Percentiles rank a stretch among this genome's conserved stretches.
These are phyloP conservation scores for Alternaria arborescens DNA, from an alignment of 2,329 filamentous ascomycete species.

Conservation along the genomic window DNA sequence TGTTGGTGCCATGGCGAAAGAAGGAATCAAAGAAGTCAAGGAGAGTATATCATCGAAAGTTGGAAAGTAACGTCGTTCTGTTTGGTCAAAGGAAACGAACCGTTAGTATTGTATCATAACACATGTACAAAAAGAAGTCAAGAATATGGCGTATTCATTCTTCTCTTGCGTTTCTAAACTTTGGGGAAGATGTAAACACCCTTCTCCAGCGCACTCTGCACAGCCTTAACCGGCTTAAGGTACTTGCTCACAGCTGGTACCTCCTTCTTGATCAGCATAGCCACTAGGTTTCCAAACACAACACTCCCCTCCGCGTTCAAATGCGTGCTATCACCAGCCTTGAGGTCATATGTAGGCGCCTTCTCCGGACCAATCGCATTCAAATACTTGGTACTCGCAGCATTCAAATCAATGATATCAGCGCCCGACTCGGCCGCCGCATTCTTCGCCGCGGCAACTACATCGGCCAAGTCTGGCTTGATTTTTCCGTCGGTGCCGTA, in stretches of 20 bases:
- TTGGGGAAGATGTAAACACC: conserved; percentile 24
- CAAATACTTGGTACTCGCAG: conserved; percentile 59
- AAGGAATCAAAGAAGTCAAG: conserved; percentile 28
- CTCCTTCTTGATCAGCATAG: conserved; percentile 22
- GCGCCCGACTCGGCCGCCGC: conserved; percentile 54
- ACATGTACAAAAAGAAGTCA: neutral
- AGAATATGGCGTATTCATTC: neutral
- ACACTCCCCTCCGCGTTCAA: conserved; percentile 31
- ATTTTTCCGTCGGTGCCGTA: conserved; percentile 53
- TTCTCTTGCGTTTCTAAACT: neutral
- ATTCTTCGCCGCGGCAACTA: conserved; percentile 56
- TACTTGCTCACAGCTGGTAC: conserved; percentile 20
- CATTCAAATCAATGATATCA: conserved; percentile 61
- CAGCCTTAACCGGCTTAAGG: conserved; percentile 20
- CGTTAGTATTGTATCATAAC: neutral
- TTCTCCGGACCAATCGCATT: conserved; percentile 59
- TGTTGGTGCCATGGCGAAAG: conserved; percentile 34
- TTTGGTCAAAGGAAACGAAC: neutral
- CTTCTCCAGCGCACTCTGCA: conserved; percentile 21
- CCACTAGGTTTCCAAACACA: conserved; percentile 36
- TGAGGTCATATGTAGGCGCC: conserved; percentile 60
- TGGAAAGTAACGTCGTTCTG: neutral
- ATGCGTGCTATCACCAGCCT: conserved; percentile 32
- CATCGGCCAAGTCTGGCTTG: conserved; percentile 56
- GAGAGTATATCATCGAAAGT: neutral